Conservation (phyloP, 495 filamentous ascomycete species). For the Saxophila tyrrhenica region DNA sequence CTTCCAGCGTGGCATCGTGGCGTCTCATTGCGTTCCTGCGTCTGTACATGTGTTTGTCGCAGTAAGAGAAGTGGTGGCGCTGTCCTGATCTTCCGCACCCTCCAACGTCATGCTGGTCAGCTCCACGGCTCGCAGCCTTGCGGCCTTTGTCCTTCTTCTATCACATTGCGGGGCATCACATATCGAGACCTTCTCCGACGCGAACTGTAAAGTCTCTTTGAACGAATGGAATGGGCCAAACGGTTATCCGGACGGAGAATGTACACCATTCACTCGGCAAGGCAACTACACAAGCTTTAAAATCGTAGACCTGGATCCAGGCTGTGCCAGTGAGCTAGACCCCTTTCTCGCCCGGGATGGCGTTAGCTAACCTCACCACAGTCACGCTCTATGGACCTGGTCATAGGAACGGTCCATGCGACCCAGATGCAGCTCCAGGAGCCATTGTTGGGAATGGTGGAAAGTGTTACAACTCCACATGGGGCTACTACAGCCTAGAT, state of each 20-base stretch:
- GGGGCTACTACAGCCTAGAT: neutral
- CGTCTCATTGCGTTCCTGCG: neutral
- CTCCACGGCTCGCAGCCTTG: neutral
- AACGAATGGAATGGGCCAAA: neutral
- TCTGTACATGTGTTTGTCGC: neutral
- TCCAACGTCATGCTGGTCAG: neutral
- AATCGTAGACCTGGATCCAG: neutral
- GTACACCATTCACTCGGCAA: neutral
- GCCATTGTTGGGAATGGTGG: neutral
- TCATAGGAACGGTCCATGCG: neutral
- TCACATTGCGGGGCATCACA: neutral
- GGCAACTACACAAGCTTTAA: neutral
- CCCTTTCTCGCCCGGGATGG: neutral
- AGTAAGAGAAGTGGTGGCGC: neutral
- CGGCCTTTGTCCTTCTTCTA: neutral
- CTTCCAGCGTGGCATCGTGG: too few relatives aligned
- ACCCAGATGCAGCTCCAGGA: neutral
- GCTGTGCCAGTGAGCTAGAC: neutral
- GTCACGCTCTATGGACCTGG: neutral
- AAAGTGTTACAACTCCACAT: neutral
- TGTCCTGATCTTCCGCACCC: neutral
- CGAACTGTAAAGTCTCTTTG: neutral
- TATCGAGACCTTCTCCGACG: neutral
- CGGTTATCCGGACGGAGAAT: neutral
- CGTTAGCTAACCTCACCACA: neutral